A percentile compares a stretch with the other conserved stretches of the same genome.
Conservation (phyloP, 306 rosid species). For the Albizia julibrissin region DNA sequence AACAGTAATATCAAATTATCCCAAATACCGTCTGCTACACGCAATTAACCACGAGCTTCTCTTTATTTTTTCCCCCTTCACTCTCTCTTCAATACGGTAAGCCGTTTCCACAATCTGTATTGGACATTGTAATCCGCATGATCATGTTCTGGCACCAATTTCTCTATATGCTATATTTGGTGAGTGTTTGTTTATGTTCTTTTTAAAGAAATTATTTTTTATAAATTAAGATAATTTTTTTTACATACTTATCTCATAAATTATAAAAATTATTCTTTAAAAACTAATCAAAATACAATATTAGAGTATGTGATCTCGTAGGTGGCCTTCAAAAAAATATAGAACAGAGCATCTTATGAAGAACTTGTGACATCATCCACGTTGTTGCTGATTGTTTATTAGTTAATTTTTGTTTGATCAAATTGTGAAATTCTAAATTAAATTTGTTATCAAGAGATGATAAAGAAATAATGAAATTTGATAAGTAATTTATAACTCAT, state of each 20-base stretch:
- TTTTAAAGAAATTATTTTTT: too few species aligned
- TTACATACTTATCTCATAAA: too few species aligned
- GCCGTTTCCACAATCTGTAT: constrained; percentile 36
- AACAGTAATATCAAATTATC: constrained; percentile 18
- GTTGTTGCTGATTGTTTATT: not conserved
- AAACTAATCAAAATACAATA: too few species aligned
- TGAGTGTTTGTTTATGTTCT: too few species aligned
- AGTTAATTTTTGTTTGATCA: not conserved
- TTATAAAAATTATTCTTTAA: too few species aligned
- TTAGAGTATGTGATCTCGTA: not conserved
- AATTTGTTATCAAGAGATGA: too few species aligned
- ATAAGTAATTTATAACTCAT: too few species aligned
- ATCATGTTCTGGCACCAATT: not conserved
- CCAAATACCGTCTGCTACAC: constrained; percentile 45
- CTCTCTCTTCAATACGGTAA: constrained; percentile 13
- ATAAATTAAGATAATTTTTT: too few species aligned
- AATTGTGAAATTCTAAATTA: too few species aligned
- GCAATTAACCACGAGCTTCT: constrained; percentile 36
- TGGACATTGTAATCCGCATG: constrained; percentile 17
- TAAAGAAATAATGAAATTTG: too few species aligned
- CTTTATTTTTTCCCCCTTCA: not conserved
- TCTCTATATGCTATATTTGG: not conserved
- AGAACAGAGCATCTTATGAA: not conserved
- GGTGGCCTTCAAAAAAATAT: not conserved
- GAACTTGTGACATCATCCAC: not conserved